These are phyloP conservation scores for Vanrija humicola DNA, from an alignment of 1,284 basidiomycete species.

Conservation along the genomic window DNA sequence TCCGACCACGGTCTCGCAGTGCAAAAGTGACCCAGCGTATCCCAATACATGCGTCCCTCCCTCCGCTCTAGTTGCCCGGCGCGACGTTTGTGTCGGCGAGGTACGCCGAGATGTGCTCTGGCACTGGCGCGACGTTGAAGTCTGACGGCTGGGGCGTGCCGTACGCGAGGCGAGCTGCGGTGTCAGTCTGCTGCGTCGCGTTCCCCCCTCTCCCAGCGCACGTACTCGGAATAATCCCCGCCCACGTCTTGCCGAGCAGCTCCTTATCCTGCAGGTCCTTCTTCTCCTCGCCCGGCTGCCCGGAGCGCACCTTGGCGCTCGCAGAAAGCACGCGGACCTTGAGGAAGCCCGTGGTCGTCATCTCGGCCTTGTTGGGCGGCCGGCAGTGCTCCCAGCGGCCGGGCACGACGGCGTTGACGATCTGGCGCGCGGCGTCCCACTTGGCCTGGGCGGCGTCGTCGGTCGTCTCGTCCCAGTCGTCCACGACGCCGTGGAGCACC, in stretches of 20 bases:
- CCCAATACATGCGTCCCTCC: too few relatives aligned
- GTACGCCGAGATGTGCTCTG: conserved; percentile 1
- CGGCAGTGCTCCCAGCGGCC: conserved; percentile 26
- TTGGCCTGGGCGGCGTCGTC: not conserved
- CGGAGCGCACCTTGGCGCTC: conserved; percentile 29
- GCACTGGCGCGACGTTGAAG: not conserved
- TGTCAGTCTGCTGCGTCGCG: not conserved
- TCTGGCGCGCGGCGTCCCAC: conserved; percentile 5
- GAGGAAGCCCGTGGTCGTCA: conserved; percentile 29
- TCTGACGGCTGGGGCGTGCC: conserved; percentile 9
- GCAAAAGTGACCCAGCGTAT: too few relatives aligned
- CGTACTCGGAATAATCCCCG: conserved; percentile 25
- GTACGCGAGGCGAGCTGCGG: conserved; percentile 1
- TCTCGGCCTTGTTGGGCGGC: conserved; percentile 22
- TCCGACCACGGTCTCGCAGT: too few relatives aligned
- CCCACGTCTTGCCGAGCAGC: conserved; percentile 19
- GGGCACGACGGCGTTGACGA: conserved; percentile 25
- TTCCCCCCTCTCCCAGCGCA: not conserved
- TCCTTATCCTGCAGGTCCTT: conserved; percentile 19
- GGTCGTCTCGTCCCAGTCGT: conserved; percentile 17
- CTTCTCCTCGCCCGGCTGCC: conserved; percentile 25
- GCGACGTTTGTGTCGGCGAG: not conserved
- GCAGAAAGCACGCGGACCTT: conserved; percentile 28
- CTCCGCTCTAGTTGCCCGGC: too few relatives aligned
- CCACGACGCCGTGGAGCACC: conserved; percentile 30